Conservation (phyloP, 148 eudicot genomes). For the Fagopyrum homotropicum region DNA sequence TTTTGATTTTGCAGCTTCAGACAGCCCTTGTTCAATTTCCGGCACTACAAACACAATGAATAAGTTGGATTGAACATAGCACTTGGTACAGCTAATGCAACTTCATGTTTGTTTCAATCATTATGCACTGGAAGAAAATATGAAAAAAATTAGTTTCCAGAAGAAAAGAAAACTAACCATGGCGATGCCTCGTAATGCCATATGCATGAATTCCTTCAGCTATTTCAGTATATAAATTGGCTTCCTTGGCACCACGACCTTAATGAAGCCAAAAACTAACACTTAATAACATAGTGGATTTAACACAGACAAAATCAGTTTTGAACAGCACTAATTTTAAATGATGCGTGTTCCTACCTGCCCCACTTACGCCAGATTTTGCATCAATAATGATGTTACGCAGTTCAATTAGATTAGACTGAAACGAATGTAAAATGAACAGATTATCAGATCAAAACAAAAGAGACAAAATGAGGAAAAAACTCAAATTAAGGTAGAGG, state of each 20-base stretch:
- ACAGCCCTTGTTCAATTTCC: conserved; percentile 92
- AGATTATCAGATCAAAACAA: neutral
- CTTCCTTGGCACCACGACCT: conserved; percentile 98
- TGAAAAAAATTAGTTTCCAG: neutral
- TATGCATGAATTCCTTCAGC: conserved; percentile 94
- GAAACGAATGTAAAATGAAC: conserved; percentile 15
- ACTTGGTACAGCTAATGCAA: too few relatives aligned
- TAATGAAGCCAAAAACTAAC: neutral
- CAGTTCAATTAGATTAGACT: conserved; percentile 63
- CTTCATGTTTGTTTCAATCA: too few relatives aligned
- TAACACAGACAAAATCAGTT: conserved; percentile 10
- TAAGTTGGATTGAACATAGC: neutral
- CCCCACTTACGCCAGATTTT: conserved; percentile 98
- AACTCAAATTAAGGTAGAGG: neutral
- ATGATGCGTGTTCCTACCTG: conserved; percentile 38
- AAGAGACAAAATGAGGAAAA: neutral
- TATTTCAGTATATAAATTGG: conserved; percentile 88
- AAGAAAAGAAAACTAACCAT: conserved; percentile 47
- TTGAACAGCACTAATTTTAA: neutral
- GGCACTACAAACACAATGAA: conserved; percentile 46
- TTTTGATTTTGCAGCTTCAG: conserved; percentile 60
- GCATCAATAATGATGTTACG: conserved; percentile 74
- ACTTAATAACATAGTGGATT: neutral
- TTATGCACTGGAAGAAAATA: neutral
- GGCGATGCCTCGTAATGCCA: conserved; percentile 91